Evolutionary conservation across 169 alveolate species (phyloP), one percentile per base, ranked within the genome.

Genomic region (Toxoplasma gondii): DNA sequence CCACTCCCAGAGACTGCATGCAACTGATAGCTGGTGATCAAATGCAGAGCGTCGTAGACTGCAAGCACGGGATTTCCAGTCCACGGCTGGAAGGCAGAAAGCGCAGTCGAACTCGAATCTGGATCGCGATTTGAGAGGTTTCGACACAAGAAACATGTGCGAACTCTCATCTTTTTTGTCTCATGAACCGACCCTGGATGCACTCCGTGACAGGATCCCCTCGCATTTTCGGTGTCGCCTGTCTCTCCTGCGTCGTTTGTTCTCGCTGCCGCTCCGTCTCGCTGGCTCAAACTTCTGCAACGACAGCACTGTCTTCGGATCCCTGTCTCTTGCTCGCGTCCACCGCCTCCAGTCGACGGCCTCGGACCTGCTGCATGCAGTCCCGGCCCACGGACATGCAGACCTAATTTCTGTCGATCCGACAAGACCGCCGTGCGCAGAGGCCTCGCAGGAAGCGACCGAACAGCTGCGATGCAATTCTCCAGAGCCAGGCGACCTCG

Each of bases 381-480:
- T 31, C 22, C 74, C 29, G 74, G 7, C n/a, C 22, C 34, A 31
- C 74, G 74, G 74, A 64, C n/a, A 1, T 19, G 74, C 74, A 27
- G 22, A 12, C 74, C n/a, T 4, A 27, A 1, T 19, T 64, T 64
- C 29, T 64, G 74, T 64, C 74, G 69, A 41, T 58, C 24, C 24
- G 93, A 91, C 83, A 93, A 44, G 44, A 93, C 64, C 17, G 95
- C 80, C 53, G 93, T 29, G 36, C 80, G 41, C 12, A 84, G 93
- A 2, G 95, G 95, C 44, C 93, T 38, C 27, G 93, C 93, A 41
- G 93, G 95, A 29, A 93, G 95, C n/a, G 92, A 82, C 70, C 69
- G 43, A 31, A 87, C 80, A 36, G 64, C 91, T 39, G 92, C 95
- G 34, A 92, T 81, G 64, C 95, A 90, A 45, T 58, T 36, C n/a